Percentiles rank a stretch among this genome's conserved stretches.
phyloP scores from a whole-genome alignment of 495 filamentous ascomycete genomes.

The Cercophora newfieldiana region DNA sequence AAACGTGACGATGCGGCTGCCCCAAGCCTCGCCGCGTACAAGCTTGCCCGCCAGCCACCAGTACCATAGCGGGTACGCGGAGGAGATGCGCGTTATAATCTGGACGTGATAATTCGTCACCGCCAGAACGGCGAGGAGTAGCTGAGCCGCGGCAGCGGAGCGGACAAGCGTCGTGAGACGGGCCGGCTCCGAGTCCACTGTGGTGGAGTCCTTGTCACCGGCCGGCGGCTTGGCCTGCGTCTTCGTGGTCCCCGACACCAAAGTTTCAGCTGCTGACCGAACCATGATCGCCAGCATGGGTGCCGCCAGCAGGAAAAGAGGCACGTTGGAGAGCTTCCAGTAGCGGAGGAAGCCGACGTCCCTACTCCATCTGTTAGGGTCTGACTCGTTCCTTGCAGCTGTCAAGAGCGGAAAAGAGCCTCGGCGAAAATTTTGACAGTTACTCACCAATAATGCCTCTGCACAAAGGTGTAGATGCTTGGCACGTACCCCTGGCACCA shows the following conservation, averaged over 20 bases:
- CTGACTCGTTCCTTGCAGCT: neutral
- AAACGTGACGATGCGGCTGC: constrained; percentile 42
- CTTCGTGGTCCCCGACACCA: constrained; percentile 2
- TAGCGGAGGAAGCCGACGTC: constrained; percentile 84
- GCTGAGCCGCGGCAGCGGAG: constrained; percentile 69
- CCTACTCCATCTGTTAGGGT: constrained; percentile 48
- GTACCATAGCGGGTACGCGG: constrained; percentile 88
- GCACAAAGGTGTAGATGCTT: constrained; percentile 90
- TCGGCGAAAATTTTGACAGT: neutral
- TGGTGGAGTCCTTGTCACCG: constrained; percentile 11
- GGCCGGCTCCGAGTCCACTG: constrained; percentile 15
- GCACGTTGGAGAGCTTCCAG: constrained; percentile 84
- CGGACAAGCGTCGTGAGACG: constrained; percentile 36
- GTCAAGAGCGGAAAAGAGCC: neutral
- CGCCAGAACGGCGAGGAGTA: constrained; percentile 69
- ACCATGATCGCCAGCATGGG: constrained; percentile 75
- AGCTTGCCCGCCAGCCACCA: constrained; percentile 63
- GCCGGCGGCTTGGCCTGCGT: neutral
- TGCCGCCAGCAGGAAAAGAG: constrained; percentile 79
- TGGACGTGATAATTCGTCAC: constrained; percentile 85
- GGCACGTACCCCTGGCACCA: constrained; percentile 76
- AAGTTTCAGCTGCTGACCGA: constrained; percentile 57
- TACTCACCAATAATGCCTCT: constrained; percentile 82
- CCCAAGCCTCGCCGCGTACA: constrained; percentile 32
- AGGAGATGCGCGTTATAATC: constrained; percentile 86